Evolutionary conservation across 2,329 filamentous ascomycete species (phyloP).

Genomic region (Metarhizium humberi): DNA sequence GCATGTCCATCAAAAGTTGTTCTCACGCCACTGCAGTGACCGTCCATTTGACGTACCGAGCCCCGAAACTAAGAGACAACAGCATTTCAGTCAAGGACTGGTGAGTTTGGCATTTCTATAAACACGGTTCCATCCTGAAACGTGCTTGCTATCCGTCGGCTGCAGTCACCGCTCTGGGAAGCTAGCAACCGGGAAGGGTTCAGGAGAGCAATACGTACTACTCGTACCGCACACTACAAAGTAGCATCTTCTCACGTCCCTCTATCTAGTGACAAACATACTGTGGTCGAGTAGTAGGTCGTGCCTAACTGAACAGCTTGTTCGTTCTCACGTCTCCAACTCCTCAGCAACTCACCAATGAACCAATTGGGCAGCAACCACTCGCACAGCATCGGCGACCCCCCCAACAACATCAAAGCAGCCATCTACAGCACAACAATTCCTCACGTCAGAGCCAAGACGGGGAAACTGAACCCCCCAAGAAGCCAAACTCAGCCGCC

Average conservation of each 20-base stretch:
- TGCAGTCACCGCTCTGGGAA: no score
- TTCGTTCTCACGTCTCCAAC: conserved; percentile 1
- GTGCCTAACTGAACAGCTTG: background rate
- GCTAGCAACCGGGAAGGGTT: no score
- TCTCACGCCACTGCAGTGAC: no score
- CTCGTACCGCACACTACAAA: no score
- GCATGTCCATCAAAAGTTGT: no score
- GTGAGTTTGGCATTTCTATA: no score
- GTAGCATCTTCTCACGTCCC: background rate
- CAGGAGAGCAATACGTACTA: no score
- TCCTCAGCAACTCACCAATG: background rate
- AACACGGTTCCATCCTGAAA: no score
- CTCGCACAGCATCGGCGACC: background rate
- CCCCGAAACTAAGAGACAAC: no score
- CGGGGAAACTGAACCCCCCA: background rate
- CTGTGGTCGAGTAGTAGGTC: background rate
- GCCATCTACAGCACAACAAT: background rate
- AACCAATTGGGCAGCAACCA: background rate
- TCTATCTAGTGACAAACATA: background rate
- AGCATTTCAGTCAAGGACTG: no score
- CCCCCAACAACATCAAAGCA: background rate
- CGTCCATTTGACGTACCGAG: no score
- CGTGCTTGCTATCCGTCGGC: no score
- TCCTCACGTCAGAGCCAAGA: background rate
- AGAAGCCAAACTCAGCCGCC: background rate